These are phyloP conservation scores for Trichoderma sp. DNA, from an alignment of 2,329 filamentous ascomycete genomes.

Conservation along the genomic window DNA sequence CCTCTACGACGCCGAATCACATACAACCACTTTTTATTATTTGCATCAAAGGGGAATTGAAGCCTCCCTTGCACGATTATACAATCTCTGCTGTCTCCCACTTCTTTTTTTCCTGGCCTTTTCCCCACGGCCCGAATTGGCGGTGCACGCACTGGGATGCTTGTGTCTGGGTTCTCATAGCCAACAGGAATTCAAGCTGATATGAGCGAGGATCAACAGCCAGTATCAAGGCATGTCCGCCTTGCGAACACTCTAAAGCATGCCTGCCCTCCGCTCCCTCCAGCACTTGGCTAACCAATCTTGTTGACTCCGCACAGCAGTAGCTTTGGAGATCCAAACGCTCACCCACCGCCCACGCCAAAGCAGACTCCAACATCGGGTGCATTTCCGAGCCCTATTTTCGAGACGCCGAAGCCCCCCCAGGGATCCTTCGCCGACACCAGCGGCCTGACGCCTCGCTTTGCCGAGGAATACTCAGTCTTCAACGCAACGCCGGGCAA, in stretches of 20 bases:
- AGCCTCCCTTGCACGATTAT: slow-evolving; percentile 6
- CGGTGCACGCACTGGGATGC: slow-evolving; percentile 24
- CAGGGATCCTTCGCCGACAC: slow-evolving; percentile 49
- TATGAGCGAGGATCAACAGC: slow-evolving; percentile 63
- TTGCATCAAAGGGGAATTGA: slow-evolving; percentile 9
- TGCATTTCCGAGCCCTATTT: slow-evolving; percentile 53
- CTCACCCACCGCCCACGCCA: slow-evolving; percentile 58
- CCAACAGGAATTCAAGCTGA: slow-evolving; percentile 40
- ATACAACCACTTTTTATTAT: neutral
- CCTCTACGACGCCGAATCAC: neutral
- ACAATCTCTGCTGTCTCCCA: neutral
- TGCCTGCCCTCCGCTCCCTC: slow-evolving; percentile 21
- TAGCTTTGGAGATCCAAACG: slow-evolving; percentile 64
- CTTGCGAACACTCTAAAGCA: slow-evolving; percentile 11
- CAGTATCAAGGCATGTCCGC: slow-evolving; percentile 50
- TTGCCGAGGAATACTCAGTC: slow-evolving; percentile 64
- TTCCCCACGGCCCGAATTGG: slow-evolving; percentile 16
- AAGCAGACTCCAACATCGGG: slow-evolving; percentile 56
- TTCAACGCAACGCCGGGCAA: slow-evolving; percentile 64
- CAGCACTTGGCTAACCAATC: slow-evolving; percentile 9
- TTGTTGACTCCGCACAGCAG: slow-evolving; percentile 19
- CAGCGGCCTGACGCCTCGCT: slow-evolving; percentile 58
- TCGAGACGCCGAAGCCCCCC: slow-evolving; percentile 55
- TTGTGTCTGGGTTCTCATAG: slow-evolving; percentile 21
- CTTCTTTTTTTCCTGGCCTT: neutral